These are phyloP conservation scores for Thermothelomyces thermophilus DNA, from an alignment of 2,329 filamentous ascomycete species.

Conservation along the genomic window DNA sequence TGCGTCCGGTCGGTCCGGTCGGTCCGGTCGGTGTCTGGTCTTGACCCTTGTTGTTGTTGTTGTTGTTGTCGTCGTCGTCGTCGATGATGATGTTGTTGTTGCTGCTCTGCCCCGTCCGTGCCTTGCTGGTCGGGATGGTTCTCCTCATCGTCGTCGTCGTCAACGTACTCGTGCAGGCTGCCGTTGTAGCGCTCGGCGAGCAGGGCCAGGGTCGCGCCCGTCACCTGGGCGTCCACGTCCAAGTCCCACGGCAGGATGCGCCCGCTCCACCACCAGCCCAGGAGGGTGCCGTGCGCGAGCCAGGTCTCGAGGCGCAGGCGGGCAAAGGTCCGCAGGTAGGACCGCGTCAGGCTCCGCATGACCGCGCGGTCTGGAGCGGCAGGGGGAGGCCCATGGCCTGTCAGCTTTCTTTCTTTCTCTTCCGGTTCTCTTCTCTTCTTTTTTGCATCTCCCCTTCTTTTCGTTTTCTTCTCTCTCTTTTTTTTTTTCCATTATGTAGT, in stretches of 20 bases:
- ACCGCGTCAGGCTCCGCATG: constrained; percentile 63
- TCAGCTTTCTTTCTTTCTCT: background rate
- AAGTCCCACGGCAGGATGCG: constrained; percentile 77
- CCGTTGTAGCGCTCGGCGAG: constrained; percentile 62
- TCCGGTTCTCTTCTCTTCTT: no score
- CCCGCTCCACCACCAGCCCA: constrained; percentile 87
- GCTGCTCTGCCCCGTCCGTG: background rate
- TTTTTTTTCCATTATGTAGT: no score
- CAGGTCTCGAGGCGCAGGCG: constrained; percentile 68
- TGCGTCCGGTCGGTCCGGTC: no score
- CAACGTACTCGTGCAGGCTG: constrained; percentile 54
- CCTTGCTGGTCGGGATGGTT: background rate
- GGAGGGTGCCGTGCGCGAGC: constrained; percentile 76
- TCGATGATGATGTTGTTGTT: no score
- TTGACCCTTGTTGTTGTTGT: background rate
- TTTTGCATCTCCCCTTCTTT: no score
- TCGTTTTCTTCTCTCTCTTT: no score
- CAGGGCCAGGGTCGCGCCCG: constrained; percentile 57
- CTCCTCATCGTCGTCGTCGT: constrained; percentile 24
- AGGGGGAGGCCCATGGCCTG: no score
- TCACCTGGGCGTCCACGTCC: constrained; percentile 77
- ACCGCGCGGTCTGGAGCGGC: constrained; percentile 46
- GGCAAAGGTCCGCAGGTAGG: constrained; percentile 63
- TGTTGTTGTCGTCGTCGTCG: background rate
- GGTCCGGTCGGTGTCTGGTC: no score